phyloP scores from a whole-genome alignment of 257 asterid genomes.

The Jaltomata sinuosa region DNA sequence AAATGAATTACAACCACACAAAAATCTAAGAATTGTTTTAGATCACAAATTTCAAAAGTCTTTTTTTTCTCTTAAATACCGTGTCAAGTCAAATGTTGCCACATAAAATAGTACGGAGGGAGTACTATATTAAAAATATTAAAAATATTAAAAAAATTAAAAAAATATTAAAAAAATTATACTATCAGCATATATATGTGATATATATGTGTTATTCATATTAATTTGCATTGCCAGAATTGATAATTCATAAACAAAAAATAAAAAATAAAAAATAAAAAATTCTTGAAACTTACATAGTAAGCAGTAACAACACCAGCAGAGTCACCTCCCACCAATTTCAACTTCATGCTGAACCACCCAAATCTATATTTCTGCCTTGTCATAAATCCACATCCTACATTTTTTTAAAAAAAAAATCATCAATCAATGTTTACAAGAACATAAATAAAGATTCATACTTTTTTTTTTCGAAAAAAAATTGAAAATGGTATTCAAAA shows the following conservation, averaged over 20 bases:
- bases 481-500: not conserved
- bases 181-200: too few relatives aligned
- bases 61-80: too few relatives aligned
- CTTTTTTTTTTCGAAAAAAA: not conserved
- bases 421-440: not conserved
- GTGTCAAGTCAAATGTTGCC: too few relatives aligned
- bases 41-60: too few relatives aligned
- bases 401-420: not conserved
- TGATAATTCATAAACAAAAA: not conserved
- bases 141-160: too few relatives aligned
- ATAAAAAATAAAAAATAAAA: not conserved
- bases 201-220: too few relatives aligned
- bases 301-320: slow-evolving; percentile 98
- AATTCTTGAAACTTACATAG: slow-evolving; percentile 40
- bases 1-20: too few relatives aligned
- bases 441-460: not conserved
- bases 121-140: too few relatives aligned
- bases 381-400: slow-evolving; percentile 94
- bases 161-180: too few relatives aligned
- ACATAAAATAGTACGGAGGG: too few relatives aligned
- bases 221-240: not conserved
- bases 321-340: slow-evolving; percentile 80
- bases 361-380: slow-evolving; percentile 83
- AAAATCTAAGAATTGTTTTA: too few relatives aligned
- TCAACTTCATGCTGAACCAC: slow-evolving; percentile 97